phyloP scores from a whole-genome alignment of 1,284 basidiomycete genomes.

The Trametes versicolor region DNA sequence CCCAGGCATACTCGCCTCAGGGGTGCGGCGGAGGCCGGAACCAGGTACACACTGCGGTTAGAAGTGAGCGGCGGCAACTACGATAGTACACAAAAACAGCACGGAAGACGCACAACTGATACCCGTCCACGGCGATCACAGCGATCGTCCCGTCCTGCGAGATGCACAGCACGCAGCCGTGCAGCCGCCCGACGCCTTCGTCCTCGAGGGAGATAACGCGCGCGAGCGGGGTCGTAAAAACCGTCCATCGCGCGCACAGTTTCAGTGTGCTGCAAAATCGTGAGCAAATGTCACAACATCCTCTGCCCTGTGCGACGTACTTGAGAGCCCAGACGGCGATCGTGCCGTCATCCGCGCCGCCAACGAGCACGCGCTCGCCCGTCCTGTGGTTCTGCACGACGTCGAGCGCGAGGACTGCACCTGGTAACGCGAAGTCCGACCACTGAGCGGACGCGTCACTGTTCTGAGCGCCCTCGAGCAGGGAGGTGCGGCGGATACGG shows the following conservation, averaged over 20 bases:
- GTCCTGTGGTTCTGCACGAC: conserved; percentile 63
- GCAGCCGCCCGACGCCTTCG: conserved; percentile 67
- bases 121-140: conserved; percentile 79
- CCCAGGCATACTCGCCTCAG: conserved; percentile 74
- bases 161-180: conserved; percentile 79
- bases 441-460: conserved; percentile 44
- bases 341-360: conserved; percentile 80
- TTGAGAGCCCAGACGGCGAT: conserved; percentile 74
- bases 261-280: conserved; percentile 60
- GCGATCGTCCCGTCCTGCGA: conserved; percentile 86
- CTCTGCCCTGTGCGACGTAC: conserved; percentile 44
- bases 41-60: conserved; percentile 69
- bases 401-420: conserved; percentile 61
- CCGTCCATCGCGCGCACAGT: conserved; percentile 71
- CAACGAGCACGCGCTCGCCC: conserved; percentile 67
- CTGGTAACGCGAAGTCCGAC: conserved; percentile 58
- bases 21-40: conserved; percentile 66
- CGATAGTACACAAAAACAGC: conserved; percentile 11
- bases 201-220: conserved; percentile 67
- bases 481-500: conserved; percentile 52
- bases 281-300: conserved; percentile 9
- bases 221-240: conserved; percentile 73
- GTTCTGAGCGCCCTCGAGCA: conserved; percentile 45
- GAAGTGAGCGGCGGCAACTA: not conserved
- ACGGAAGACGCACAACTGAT: conserved; percentile 70